Percentiles rank a stretch among this genome's conserved stretches.
Conservation (phyloP, 1,284 basidiomycete genomes). For the Takashimella tepidaria region DNA sequence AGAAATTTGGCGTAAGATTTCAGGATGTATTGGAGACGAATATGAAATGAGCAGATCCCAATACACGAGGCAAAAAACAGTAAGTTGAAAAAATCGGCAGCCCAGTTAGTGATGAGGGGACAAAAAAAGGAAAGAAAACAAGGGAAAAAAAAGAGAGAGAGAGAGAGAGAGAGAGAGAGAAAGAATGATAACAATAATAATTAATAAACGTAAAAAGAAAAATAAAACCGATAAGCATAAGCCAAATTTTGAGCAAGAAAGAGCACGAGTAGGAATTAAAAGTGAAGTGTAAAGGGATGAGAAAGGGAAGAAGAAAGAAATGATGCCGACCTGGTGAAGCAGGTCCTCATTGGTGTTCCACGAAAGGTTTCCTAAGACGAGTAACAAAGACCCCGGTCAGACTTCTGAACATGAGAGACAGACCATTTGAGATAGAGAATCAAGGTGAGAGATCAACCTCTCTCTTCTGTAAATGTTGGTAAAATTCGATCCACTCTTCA, state of each 20-base stretch:
- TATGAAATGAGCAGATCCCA: not conserved
- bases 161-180: conserved; percentile 13
- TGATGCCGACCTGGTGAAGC: conserved; percentile 63
- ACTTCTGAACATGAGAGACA: not conserved
- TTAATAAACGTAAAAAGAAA: conserved; percentile 10
- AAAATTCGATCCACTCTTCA: no score
- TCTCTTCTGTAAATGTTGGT: no score
- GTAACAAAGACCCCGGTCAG: not conserved
- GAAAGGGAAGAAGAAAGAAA: conserved; percentile 34
- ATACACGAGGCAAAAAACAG: no score
- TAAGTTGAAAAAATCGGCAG: conserved; percentile 2
- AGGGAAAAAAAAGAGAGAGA: not conserved
- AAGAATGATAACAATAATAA: conserved; percentile 4
- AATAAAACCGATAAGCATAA: conserved; percentile 2
- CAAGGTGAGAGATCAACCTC: no score
- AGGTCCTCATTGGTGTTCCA: conserved; percentile 90
- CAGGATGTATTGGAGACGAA: conserved; percentile 3
- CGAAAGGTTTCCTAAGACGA: conserved; percentile 47
- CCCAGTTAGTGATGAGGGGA: conserved; percentile 1
- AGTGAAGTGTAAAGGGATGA: conserved; percentile 14
- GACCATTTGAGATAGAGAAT: not conserved
- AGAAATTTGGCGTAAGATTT: not conserved
- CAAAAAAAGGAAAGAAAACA: conserved; percentile 8
- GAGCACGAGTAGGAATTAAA: not conserved
- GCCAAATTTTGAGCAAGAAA: conserved; percentile 2